phyloP scores from a whole-genome alignment of 73 alveolate species.

The Vitrella brassicaformis region DNA sequence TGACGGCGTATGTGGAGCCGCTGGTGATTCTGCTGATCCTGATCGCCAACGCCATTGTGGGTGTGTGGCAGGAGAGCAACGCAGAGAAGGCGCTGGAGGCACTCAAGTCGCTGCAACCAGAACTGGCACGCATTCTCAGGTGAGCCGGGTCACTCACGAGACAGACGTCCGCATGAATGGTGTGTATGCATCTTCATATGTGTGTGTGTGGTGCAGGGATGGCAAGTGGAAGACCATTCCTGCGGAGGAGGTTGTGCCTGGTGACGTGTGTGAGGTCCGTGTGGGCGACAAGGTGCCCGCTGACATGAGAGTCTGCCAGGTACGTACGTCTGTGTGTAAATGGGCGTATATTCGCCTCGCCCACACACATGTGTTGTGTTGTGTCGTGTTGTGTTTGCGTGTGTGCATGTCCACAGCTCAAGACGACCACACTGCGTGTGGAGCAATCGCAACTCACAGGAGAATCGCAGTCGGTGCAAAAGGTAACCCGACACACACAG shows the following conservation, averaged over 20 bases:
- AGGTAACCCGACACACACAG: constrained; percentile 17
- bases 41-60: constrained; percentile 68
- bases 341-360: too few relatives aligned
- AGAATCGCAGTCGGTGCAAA: constrained; percentile 66
- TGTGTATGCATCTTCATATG: too few relatives aligned
- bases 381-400: too few relatives aligned
- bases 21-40: constrained; percentile 79
- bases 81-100: constrained; percentile 94
- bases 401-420: too few relatives aligned
- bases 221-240: constrained; percentile 57
- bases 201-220: too few relatives aligned
- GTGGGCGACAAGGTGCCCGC: constrained; percentile 90
- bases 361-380: too few relatives aligned
- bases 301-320: constrained; percentile 63
- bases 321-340: constrained; percentile 2
- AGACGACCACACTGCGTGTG: constrained; percentile 72
- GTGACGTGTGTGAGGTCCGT: constrained; percentile 68
- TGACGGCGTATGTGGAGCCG: constrained; percentile 84
- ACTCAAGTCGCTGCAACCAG: constrained; percentile 50
- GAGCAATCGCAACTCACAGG: constrained; percentile 92
- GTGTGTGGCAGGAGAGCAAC: constrained; percentile 84
- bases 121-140: constrained; percentile 10
- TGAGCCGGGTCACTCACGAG: too few relatives aligned
- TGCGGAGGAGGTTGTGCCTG: constrained; percentile 76
- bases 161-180: too few relatives aligned